A percentile compares a stretch with the other conserved stretches of the same genome.
These are phyloP conservation scores for Acacia crassicarpa DNA, from an alignment of 306 rosid species.

Conservation along the genomic window DNA sequence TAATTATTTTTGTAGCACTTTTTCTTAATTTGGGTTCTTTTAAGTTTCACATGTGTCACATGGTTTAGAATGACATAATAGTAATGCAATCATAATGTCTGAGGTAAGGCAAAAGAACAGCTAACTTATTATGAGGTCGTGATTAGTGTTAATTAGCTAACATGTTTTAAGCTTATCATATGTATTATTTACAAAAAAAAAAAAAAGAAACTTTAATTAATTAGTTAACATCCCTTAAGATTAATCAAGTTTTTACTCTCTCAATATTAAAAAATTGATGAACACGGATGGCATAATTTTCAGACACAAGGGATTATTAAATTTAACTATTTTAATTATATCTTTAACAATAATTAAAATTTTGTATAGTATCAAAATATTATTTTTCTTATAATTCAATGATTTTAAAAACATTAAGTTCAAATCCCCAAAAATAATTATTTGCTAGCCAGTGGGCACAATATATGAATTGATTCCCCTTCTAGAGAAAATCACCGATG, in stretches of 20 bases:
- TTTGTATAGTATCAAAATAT: background rate
- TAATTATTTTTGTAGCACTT: background rate
- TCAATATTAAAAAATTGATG: background rate
- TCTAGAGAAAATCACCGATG: background rate
- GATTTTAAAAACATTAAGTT: background rate
- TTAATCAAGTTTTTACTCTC: background rate
- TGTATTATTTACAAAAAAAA: background rate
- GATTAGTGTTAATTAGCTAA: conserved; percentile 14
- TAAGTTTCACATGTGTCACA: background rate
- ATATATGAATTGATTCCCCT: background rate
- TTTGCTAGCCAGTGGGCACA: background rate
- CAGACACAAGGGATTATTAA: background rate
- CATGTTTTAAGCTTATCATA: background rate
- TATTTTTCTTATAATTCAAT: background rate
- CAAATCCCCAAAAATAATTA: background rate
- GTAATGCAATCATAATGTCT: background rate
- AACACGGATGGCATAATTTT: background rate
- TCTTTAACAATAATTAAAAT: background rate
- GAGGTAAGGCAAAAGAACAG: background rate
- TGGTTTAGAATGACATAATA: conserved; percentile 4
- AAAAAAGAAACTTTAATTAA: background rate
- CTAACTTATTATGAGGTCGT: background rate
- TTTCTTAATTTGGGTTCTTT: background rate
- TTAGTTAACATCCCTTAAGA: background rate
- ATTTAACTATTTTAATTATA: background rate